phyloP scores from a whole-genome alignment of 495 filamentous ascomycete species.

The Daldinia concentrica region DNA sequence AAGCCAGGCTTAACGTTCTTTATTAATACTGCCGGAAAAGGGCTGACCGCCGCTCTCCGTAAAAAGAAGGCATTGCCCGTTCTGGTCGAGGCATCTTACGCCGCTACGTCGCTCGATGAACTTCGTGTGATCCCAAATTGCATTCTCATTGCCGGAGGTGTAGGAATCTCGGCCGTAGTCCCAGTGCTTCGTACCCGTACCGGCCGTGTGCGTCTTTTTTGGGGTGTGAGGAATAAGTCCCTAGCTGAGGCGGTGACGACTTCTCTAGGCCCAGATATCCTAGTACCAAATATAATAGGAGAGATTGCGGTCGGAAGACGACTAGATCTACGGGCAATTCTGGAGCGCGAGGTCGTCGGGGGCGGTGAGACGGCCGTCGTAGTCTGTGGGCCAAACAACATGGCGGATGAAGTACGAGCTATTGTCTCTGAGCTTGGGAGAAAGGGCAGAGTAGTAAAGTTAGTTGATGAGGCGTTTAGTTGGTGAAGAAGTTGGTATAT shows the following conservation, averaged over 20 bases:
- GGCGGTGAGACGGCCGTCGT: slow-evolving; percentile 32
- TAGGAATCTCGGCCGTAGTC: slow-evolving; percentile 37
- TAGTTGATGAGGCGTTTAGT: slow-evolving; percentile 43
- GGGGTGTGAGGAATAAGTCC: slow-evolving; percentile 31
- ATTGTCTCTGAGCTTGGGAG: slow-evolving; percentile 27
- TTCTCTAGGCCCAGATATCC: slow-evolving; percentile 13
- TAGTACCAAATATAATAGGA: slow-evolving; percentile 15
- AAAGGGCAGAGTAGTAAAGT: slow-evolving; percentile 19
- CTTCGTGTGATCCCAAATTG: slow-evolving; percentile 19
- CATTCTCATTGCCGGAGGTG: slow-evolving; percentile 43
- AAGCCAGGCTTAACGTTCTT: slow-evolving; percentile 37
- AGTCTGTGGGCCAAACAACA: slow-evolving; percentile 38
- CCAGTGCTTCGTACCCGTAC: slow-evolving; percentile 17
- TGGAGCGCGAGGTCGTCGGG: slow-evolving; percentile 26
- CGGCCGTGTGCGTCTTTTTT: slow-evolving; percentile 35
- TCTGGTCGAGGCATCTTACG: slow-evolving; percentile 38
- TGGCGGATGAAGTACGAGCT: slow-evolving; percentile 39
- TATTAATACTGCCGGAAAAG: slow-evolving; percentile 15
- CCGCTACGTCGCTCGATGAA: slow-evolving; percentile 16
- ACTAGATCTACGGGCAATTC: slow-evolving; percentile 26
- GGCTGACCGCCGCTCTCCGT: slow-evolving; percentile 15
- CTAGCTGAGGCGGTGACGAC: slow-evolving; percentile 23
- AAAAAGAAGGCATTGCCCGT: slow-evolving; percentile 13
- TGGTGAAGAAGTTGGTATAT: slow-evolving; percentile 27
- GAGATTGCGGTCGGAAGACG: slow-evolving; percentile 34